These are phyloP conservation scores for Phytophthora pseudosyringae DNA, from an alignment of 352 stramenopile species.

Conservation along the genomic window DNA sequence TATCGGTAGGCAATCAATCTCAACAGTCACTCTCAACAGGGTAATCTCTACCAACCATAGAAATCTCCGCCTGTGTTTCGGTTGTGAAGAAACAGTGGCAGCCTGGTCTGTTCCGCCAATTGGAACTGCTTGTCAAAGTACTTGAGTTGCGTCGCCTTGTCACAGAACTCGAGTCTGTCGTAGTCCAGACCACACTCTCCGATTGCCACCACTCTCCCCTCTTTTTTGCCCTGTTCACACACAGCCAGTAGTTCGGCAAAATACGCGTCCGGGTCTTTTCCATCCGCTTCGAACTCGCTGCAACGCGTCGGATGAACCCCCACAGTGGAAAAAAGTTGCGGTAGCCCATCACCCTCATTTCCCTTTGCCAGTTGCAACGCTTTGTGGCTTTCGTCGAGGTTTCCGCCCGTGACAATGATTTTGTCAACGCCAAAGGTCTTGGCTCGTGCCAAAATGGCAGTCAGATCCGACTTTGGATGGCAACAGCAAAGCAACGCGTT, in stretches of 20 bases:
- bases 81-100: constrained; percentile 98
- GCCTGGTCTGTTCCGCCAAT: constrained; percentile 72
- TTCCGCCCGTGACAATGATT: constrained; percentile 92
- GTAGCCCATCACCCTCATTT: constrained; percentile 22
- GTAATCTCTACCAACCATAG: constrained; percentile 49
- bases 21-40: not conserved
- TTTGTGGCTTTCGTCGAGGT: constrained; percentile 47
- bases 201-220: constrained; percentile 91
- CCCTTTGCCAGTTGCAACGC: constrained; percentile 44
- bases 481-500: constrained; percentile 1
- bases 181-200: constrained; percentile 98
- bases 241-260: constrained; percentile 64
- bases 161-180: constrained; percentile 96
- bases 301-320: constrained; percentile 94
- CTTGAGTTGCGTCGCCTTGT: constrained; percentile 89
- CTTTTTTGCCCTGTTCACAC: constrained; percentile 58
- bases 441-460: constrained; percentile 87
- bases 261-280: constrained; percentile 63
- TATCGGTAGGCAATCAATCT: not conserved
- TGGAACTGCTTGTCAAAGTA: constrained; percentile 96
- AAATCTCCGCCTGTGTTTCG: constrained; percentile 95
- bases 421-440: constrained; percentile 85
- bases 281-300: constrained; percentile 81
- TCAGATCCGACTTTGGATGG: constrained; percentile 76
- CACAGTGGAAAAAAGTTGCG: constrained; percentile 65